phyloP scores from a whole-genome alignment of 139 green algal genomes.

The Chloropicon primus region DNA sequence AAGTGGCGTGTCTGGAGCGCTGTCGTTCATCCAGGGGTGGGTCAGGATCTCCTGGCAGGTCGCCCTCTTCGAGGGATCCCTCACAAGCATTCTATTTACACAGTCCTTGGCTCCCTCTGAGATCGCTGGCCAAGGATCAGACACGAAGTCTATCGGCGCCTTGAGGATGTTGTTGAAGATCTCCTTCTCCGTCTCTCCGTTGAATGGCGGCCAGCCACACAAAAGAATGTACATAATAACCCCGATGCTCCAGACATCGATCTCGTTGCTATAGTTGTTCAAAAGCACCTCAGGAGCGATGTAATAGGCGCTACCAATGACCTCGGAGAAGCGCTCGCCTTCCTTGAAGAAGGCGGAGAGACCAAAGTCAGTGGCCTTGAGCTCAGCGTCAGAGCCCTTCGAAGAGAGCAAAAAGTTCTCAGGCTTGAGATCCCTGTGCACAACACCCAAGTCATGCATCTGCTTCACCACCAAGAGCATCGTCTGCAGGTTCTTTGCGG shows the following conservation, averaged over 20 bases:
- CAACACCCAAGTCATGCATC: conserved; percentile 88
- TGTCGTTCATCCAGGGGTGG: conserved; percentile 83
- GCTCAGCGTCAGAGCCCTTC: conserved; percentile 33
- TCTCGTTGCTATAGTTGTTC: conserved; percentile 60
- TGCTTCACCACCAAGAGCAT: conserved; percentile 84
- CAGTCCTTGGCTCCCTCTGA: conserved; percentile 52
- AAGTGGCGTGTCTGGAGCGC: conserved; percentile 42
- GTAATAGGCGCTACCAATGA: conserved; percentile 91
- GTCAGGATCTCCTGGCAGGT: conserved; percentile 60
- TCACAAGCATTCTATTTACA: conserved; percentile 63
- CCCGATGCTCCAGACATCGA: conserved; percentile 85
- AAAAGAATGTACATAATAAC: conserved; percentile 98
- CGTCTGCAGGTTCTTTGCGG: conserved; percentile 60
- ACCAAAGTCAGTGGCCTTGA: conserved; percentile 92
- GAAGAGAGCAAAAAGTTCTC: conserved; percentile 94
- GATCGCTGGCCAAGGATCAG: conserved; percentile 59
- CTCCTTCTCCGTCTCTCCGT: conserved; percentile 76
- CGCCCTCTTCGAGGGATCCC: conserved; percentile 63
- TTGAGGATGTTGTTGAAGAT: conserved; percentile 70
- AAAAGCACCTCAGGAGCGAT: conserved; percentile 76
- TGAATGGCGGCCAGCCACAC: conserved; percentile 81
- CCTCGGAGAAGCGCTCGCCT: conserved; percentile 67
- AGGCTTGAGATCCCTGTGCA: conserved; percentile 72
- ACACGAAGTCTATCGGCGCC: conserved; percentile 49
- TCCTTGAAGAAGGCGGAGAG: conserved; percentile 70